A percentile compares a stretch with the other conserved stretches of the same genome.
These are phyloP conservation scores for Lentinus tigrinus DNA, from an alignment of 768 basidiomycete genomes.

Conservation along the genomic window DNA sequence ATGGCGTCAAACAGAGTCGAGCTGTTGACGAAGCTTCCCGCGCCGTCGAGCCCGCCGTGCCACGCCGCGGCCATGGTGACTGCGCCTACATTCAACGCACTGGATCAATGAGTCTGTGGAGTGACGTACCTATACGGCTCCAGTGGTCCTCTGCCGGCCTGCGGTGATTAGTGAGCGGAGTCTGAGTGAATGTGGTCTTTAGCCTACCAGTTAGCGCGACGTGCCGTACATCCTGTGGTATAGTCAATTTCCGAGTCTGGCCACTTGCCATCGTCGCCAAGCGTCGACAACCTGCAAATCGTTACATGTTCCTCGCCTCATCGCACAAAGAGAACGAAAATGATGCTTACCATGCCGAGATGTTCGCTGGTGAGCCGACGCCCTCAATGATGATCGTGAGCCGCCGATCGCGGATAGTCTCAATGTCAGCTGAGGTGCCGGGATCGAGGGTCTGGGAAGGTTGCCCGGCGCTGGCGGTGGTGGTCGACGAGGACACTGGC, in stretches of 20 bases:
- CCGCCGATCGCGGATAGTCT: conserved; percentile 37
- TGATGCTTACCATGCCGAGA: not conserved
- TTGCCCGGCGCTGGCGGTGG: not conserved
- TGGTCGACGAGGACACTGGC: not conserved
- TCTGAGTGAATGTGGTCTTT: not conserved
- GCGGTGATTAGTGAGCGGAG: not conserved
- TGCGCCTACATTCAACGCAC: conserved; percentile 17
- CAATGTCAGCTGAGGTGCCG: conserved; percentile 31
- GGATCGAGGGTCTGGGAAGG: conserved; percentile 8
- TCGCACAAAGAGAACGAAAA: too few relatives aligned
- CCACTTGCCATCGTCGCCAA: conserved; percentile 48
- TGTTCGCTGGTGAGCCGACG: not conserved
- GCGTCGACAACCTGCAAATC: conserved; percentile 44
- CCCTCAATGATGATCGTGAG: conserved; percentile 37
- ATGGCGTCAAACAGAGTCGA: conserved; percentile 40
- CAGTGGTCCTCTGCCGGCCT: conserved; percentile 28
- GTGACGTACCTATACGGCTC: conserved; percentile 46
- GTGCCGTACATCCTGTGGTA: conserved; percentile 58
- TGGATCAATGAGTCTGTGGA: not conserved
- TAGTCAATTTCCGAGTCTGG: conserved; percentile 58
- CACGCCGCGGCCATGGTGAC: conserved; percentile 58
- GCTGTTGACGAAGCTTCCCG: conserved; percentile 42
- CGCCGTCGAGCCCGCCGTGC: conserved; percentile 46
- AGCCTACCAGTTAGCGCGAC: conserved; percentile 61
- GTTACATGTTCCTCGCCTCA: not conserved